Evolutionary conservation across 2,329 filamentous ascomycete genomes (phyloP), one percentile per base, ranked within the genome.

Genomic region (Rutstroemia sp.): DNA sequence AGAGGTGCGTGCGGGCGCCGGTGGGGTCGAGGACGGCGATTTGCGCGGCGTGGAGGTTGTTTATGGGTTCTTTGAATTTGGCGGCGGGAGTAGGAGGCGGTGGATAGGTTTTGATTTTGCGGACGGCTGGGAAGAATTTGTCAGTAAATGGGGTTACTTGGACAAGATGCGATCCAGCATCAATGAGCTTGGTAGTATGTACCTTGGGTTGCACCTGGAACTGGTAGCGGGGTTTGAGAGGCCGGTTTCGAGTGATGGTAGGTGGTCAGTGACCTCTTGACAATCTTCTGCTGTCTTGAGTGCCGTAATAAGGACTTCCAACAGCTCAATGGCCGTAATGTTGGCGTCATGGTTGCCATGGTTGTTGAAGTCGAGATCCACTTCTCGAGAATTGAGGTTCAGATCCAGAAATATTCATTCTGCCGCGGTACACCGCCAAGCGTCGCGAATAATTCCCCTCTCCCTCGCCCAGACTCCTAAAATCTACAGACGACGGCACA

Each of bases 21-120:
- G 85, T 90, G 4, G 91, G 90, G 73, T 99, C 94, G 67, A 96
- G 87, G 44, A 79, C 72, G 42, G 79, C 70, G 67, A 95, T 79
- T 74, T 95, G 90, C 56, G 81, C 74, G 52, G 79, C 71, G 64
- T 85, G 85, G 65, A 95, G 78, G 57, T 79, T 72, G 39, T 77
- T 77, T 67, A 97, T 74, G 21, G 91, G 86, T 67, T 91, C 79
- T 57, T 83, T 81, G 72, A 80, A 81, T 56, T 74, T 72, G 57
- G 77, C 73, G 57, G 76, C 75, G 51, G 80, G 73, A 9, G 83
- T 81, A 37, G 79, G 77, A 12, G 80, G 73, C 12, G 81, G 78
- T 4, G 80, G 79, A 65, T 73, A 70, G 62, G 75, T 69, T 65
- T 77, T 77, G 61, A 82, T 76, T 59, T 75, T 73, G 64, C 77